Conservation (phyloP, 2,329 filamentous ascomycete genomes). For the Diplodia corticola region DNA sequence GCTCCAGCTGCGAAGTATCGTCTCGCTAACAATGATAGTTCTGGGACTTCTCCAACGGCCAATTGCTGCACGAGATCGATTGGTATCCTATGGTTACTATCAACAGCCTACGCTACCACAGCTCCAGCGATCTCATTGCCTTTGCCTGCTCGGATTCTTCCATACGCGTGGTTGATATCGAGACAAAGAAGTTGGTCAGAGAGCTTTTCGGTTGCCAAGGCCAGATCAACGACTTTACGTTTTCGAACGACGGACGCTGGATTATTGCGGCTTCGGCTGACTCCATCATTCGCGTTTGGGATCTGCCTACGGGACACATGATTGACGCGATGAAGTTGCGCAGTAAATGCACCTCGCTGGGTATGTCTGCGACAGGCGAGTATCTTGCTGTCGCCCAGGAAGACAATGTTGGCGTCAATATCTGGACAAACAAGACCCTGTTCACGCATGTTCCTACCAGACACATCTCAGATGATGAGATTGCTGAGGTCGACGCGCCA, state of each 20-base stretch:
- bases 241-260: slow-evolving; percentile 93
- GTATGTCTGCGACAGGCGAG: slow-evolving; percentile 88
- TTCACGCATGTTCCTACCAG: slow-evolving; percentile 87
- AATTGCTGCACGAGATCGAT: slow-evolving; percentile 75
- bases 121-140: slow-evolving; percentile 80
- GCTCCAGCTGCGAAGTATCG: neutral
- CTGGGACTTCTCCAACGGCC: slow-evolving; percentile 90
- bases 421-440: slow-evolving; percentile 93
- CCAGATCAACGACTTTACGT: slow-evolving; percentile 50
- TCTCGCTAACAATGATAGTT: slow-evolving; percentile 54
- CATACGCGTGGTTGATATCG: slow-evolving; percentile 84
- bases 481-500: slow-evolving; percentile 65
- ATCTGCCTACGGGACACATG: slow-evolving; percentile 90
- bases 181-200: slow-evolving; percentile 86
- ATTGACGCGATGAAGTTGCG: slow-evolving; percentile 86
- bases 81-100: slow-evolving; percentile 79
- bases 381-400: slow-evolving; percentile 89
- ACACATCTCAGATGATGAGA: slow-evolving; percentile 76
- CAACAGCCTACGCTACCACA: slow-evolving; percentile 76
- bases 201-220: slow-evolving; percentile 75
- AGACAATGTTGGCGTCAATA: slow-evolving; percentile 80
- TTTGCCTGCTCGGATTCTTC: slow-evolving; percentile 87
- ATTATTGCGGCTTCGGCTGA: slow-evolving; percentile 85
- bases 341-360: slow-evolving; percentile 76
- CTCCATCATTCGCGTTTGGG: slow-evolving; percentile 82